Evolutionary conservation across 768 basidiomycete species (phyloP), one percentile per base, ranked within the genome.

Genomic region (Holtermanniella nyarrowii): DNA sequence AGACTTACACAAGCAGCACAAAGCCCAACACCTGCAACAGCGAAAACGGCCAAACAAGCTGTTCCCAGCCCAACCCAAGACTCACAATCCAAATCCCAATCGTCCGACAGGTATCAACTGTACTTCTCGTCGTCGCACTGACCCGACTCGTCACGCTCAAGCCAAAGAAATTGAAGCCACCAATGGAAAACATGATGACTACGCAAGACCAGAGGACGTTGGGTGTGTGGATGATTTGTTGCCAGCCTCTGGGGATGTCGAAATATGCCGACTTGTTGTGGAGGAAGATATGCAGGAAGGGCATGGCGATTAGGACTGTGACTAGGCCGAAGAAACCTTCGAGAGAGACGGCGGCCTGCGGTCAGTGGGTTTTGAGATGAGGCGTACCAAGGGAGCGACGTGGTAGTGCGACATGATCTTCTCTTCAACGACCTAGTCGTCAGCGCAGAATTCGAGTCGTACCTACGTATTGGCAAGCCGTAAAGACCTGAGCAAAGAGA

Each of bases 101-200:
- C 0, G 95, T 97, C 61, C 95, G 79, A 74, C 89, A 95, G 4
- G 90, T 91, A 71, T 99, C 95, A 31, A 89, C 86, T 52, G 95
- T 77, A 49, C 59, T 68, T 55, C 93, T 80, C 16, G 88, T 87
- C 1, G 90, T 95, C 26, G 93, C 91, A 68, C 85, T 88, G 53
- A 96, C 86, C 66, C 87, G 83, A 56, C 82, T 78, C n/a, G 90
- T 93, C 53, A 95, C 87, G 68, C 86, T 88, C 46, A 93, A 71
- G 11, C 89, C 89, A 61, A 88, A 93, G 74, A 81, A 86, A 69
- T 90, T 91, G 79, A 87, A 90, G 26, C 83, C 66, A 4, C 83
- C 77, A 58, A 93, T 91, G 56, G 80, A 82, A 71, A 79, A 73
- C 31, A 83, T 83, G 59, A 88, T 86, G 12, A 78, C 84, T 42